These are phyloP conservation scores for Carallia pectinifolia DNA, from an alignment of 345 rosid species.

Conservation along the genomic window DNA sequence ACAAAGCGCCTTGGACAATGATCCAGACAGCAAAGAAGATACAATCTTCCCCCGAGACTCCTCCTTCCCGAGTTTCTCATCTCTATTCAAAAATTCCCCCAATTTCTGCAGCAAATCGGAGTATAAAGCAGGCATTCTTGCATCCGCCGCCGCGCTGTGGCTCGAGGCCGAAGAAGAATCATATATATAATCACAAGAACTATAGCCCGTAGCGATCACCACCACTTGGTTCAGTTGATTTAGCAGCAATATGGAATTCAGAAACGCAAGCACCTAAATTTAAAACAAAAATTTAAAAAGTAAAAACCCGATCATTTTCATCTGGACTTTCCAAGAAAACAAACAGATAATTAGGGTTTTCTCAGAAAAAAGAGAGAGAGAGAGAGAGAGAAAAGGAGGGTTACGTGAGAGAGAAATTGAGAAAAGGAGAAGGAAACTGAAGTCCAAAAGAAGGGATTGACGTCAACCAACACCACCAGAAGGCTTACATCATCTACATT, in stretches of 20 bases:
- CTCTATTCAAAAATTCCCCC: constrained; percentile 61
- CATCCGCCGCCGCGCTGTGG: constrained; percentile 40
- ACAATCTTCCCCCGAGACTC: constrained; percentile 40
- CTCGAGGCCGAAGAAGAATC: constrained; percentile 56
- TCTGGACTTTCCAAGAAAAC: background rate
- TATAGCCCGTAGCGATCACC: constrained; percentile 81
- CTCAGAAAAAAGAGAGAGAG: no score
- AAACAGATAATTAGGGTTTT: constrained; percentile 11
- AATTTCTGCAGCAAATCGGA: constrained; percentile 52
- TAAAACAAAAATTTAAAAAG: background rate
- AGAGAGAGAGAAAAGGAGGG: constrained; percentile 9
- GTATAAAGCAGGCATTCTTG: constrained; percentile 55
- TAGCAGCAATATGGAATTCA: constrained; percentile 62
- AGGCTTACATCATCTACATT: constrained; percentile 86
- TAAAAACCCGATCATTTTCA: background rate
- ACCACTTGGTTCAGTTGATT: constrained; percentile 82
- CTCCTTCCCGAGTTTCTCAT: constrained; percentile 56
- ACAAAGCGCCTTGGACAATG: constrained; percentile 95
- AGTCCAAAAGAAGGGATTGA: constrained; percentile 87
- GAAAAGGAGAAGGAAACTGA: constrained; percentile 58
- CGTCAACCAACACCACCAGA: constrained; percentile 66
- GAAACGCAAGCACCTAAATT: constrained; percentile 74
- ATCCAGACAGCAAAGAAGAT: constrained; percentile 78
- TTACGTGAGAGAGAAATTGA: constrained; percentile 83
- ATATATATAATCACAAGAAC: constrained; percentile 70